These are phyloP conservation scores for Suzukiozyma palmioleophila DNA, from an alignment of 1,139 yeast species.

Conservation along the genomic window DNA sequence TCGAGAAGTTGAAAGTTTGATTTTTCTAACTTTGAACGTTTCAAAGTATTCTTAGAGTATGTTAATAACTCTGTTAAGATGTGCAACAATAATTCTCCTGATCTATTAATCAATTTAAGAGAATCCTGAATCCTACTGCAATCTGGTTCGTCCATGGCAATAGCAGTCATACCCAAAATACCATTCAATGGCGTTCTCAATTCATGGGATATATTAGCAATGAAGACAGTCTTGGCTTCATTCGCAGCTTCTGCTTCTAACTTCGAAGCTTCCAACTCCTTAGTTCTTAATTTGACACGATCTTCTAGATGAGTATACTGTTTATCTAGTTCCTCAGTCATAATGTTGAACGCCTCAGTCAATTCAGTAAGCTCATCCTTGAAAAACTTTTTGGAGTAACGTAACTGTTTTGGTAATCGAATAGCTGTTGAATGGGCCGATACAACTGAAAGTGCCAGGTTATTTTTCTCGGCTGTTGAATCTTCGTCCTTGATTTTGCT, in stretches of 20 bases:
- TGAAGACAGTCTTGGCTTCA: slow-evolving; percentile 90
- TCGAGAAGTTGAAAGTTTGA: slow-evolving; percentile 72
- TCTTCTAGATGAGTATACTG: slow-evolving; percentile 86
- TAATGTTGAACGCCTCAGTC: slow-evolving; percentile 82
- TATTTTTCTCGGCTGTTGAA: slow-evolving; percentile 13
- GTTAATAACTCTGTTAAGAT: slow-evolving; percentile 85
- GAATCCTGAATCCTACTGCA: slow-evolving; percentile 57
- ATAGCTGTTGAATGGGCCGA: slow-evolving; percentile 38
- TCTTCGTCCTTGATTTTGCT: slow-evolving; percentile 1
- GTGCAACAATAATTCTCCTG: slow-evolving; percentile 83
- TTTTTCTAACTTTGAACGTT: slow-evolving; percentile 78
- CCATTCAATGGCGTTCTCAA: slow-evolving; percentile 94
- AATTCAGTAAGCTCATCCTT: slow-evolving; percentile 85
- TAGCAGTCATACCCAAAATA: slow-evolving; percentile 92
- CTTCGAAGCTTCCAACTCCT: slow-evolving; percentile 83
- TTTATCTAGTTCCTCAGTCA: slow-evolving; percentile 82
- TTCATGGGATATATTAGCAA: slow-evolving; percentile 95
- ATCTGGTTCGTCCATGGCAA: slow-evolving; percentile 83
- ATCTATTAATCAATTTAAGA: slow-evolving; percentile 72
- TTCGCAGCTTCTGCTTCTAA: slow-evolving; percentile 90
- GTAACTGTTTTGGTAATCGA: slow-evolving; percentile 48
- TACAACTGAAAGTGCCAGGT: slow-evolving; percentile 26
- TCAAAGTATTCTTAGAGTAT: slow-evolving; percentile 84
- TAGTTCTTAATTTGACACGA: slow-evolving; percentile 82
- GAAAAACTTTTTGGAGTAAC: slow-evolving; percentile 54